Evolutionary conservation across 1,284 basidiomycete genomes (phyloP).

Genomic region (Ganoderma multipileum): DNA sequence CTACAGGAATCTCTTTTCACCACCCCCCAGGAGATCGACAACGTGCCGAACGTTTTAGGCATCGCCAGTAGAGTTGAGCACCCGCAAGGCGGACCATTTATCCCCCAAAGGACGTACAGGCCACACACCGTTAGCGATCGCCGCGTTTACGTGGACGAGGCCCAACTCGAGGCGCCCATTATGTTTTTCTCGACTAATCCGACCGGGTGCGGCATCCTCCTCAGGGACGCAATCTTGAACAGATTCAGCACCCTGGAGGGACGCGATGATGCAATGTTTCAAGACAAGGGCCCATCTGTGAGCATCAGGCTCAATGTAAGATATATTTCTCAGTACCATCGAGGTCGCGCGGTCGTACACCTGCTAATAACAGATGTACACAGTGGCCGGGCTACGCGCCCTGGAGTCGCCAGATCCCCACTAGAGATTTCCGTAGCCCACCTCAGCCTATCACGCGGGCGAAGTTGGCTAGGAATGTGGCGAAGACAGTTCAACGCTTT

Average conservation of each 20-base stretch:
- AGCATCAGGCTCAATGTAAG: slow-evolving; percentile 75
- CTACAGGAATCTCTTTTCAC: not conserved
- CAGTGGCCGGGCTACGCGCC: slow-evolving; percentile 81
- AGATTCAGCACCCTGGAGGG: slow-evolving; percentile 49
- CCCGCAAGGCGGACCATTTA: slow-evolving; percentile 32
- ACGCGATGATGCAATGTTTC: slow-evolving; percentile 69
- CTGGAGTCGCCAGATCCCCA: slow-evolving; percentile 81
- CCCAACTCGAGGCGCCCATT: slow-evolving; percentile 65
- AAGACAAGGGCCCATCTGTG: slow-evolving; percentile 74
- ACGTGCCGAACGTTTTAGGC: slow-evolving; percentile 24
- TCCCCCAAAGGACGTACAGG: slow-evolving; percentile 73
- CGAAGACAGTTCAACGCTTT: slow-evolving; percentile 46
- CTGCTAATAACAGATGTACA: slow-evolving; percentile 5
- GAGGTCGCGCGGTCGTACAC: not conserved
- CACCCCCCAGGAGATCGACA: slow-evolving; percentile 5
- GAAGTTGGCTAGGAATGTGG: slow-evolving; percentile 49
- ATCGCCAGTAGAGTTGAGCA: slow-evolving; percentile 23
- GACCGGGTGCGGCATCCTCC: slow-evolving; percentile 60
- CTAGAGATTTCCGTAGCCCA: slow-evolving; percentile 75
- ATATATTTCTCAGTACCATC: not conserved
- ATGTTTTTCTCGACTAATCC: slow-evolving; percentile 62
- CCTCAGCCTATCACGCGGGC: slow-evolving; percentile 65
- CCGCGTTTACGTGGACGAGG: slow-evolving; percentile 65
- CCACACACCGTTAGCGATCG: slow-evolving; percentile 74
- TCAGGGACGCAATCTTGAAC: slow-evolving; percentile 57